phyloP scores from a whole-genome alignment of 2,329 filamentous ascomycete genomes.

The Penicillium sp. region DNA sequence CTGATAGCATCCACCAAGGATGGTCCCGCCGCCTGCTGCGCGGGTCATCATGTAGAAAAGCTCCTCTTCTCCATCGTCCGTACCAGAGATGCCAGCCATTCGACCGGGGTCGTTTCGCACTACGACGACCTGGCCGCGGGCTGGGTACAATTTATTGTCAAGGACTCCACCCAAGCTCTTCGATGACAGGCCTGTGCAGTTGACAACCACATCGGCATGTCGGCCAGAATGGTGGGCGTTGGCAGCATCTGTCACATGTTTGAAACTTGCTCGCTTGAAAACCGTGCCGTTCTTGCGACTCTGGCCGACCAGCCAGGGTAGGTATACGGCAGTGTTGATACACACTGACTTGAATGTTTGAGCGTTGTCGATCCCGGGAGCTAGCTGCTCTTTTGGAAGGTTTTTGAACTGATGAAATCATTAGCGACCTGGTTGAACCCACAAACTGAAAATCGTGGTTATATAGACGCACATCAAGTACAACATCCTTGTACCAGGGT shows the following conservation, averaged over 20 bases:
- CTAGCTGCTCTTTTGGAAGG: constrained; percentile 62
- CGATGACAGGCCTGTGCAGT: constrained; percentile 81
- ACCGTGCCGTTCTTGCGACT: constrained; percentile 75
- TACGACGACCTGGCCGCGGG: constrained; percentile 80
- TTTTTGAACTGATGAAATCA: constrained; percentile 59
- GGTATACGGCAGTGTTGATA: constrained; percentile 87
- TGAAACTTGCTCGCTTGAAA: constrained; percentile 66
- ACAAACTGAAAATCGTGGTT: neutral
- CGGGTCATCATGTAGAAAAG: constrained; percentile 81
- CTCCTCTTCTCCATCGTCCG: constrained; percentile 75
- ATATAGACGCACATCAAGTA: constrained; percentile 64
- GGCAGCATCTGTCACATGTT: constrained; percentile 75
- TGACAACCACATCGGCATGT: constrained; percentile 72
- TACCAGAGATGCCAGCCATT: constrained; percentile 74
- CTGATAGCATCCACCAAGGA: constrained; percentile 86
- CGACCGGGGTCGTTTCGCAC: constrained; percentile 76
- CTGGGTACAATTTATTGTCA: constrained; percentile 74
- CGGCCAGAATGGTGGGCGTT: constrained; percentile 61
- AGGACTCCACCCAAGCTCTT: constrained; percentile 78
- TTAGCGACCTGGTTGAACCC: neutral
- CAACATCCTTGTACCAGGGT: constrained; percentile 74
- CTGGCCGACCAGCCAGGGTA: constrained; percentile 82
- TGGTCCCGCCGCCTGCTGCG: constrained; percentile 75
- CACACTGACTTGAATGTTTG: constrained; percentile 83
- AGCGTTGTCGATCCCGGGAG: constrained; percentile 70